phyloP scores from a whole-genome alignment of 2,329 filamentous ascomycete genomes.

The Cytospora paraplurivora region DNA sequence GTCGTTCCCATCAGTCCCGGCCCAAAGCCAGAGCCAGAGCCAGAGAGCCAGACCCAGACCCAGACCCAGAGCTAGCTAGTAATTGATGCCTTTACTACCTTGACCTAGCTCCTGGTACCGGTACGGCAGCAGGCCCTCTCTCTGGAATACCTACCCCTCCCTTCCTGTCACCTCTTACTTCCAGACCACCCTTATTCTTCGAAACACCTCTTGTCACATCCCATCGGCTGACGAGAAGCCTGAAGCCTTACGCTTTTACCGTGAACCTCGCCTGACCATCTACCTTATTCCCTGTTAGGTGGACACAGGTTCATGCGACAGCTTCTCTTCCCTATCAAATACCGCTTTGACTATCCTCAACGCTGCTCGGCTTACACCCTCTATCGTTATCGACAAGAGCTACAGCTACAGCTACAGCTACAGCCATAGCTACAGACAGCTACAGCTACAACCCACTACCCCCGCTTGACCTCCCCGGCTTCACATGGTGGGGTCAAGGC shows the following conservation, averaged over 20 bases:
- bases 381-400: slow-evolving; percentile 35
- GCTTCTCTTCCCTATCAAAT: slow-evolving; percentile 28
- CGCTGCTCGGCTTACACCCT: slow-evolving; percentile 19
- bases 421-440: slow-evolving; percentile 27
- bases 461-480: slow-evolving; percentile 9
- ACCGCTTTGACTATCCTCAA: slow-evolving; percentile 8
- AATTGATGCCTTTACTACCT: background rate
- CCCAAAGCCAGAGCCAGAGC: slow-evolving; percentile 13
- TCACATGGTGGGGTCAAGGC: slow-evolving; percentile 58
- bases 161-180: slow-evolving; percentile 28
- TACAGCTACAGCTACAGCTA: slow-evolving; percentile 23
- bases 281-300: slow-evolving; percentile 29
- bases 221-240: slow-evolving; percentile 38
- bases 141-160: slow-evolving; percentile 16
- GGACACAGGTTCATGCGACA: slow-evolving; percentile 33
- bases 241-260: slow-evolving; percentile 37
- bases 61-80: slow-evolving; percentile 9
- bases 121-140: slow-evolving; percentile 19
- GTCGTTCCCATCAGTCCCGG: slow-evolving; percentile 11
- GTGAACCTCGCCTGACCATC: slow-evolving; percentile 15
- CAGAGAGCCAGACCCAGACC: background rate
- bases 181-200: slow-evolving; percentile 38
- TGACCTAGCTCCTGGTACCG: slow-evolving; percentile 12
- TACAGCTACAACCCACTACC: slow-evolving; percentile 1
- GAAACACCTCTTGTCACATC: slow-evolving; percentile 50